These are phyloP conservation scores for Eimeria praecox DNA, from an alignment of 169 alveolate genomes.

Conservation along the genomic window DNA sequence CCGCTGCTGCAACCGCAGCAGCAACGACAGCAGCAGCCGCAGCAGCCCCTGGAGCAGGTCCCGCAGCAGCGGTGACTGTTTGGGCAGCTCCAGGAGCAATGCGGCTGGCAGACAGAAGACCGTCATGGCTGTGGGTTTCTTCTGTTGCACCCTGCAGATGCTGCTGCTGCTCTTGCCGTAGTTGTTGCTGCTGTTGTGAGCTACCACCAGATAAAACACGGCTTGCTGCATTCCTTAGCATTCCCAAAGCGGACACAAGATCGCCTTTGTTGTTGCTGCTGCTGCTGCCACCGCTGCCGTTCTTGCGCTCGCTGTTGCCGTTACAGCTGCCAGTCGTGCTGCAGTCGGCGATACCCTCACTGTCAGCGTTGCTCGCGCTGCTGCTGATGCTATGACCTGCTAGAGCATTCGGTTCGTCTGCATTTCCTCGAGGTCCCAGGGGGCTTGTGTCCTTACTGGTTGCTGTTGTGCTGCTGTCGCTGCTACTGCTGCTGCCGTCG, in stretches of 20 bases:
- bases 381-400: constrained; percentile 21
- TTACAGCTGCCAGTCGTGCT: neutral
- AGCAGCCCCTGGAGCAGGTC: constrained; percentile 25
- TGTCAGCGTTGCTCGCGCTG: neutral
- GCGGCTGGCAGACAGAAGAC: neutral
- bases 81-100: neutral
- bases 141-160: neutral
- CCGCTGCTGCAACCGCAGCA: constrained; percentile 58
- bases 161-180: neutral
- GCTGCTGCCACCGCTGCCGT: constrained; percentile 33
- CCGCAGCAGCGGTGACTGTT: constrained; percentile 22
- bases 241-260: neutral
- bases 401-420: neutral
- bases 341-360: neutral
- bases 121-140: neutral
- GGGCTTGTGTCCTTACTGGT: constrained; percentile 68
- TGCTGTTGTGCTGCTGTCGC: constrained; percentile 70
- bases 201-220: neutral
- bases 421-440: constrained; percentile 11
- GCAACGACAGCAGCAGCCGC: constrained; percentile 69
- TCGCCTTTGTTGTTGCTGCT: constrained; percentile 11
- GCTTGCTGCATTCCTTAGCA: constrained; percentile 16
- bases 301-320: neutral
- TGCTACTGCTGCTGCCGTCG: constrained; percentile 7
- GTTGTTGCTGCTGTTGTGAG: neutral